Percentiles rank a stretch among this genome's conserved stretches.
Evolutionary conservation across 2,329 filamentous ascomycete species (phyloP).

Genomic region (Trichoderma simmonsii): DNA sequence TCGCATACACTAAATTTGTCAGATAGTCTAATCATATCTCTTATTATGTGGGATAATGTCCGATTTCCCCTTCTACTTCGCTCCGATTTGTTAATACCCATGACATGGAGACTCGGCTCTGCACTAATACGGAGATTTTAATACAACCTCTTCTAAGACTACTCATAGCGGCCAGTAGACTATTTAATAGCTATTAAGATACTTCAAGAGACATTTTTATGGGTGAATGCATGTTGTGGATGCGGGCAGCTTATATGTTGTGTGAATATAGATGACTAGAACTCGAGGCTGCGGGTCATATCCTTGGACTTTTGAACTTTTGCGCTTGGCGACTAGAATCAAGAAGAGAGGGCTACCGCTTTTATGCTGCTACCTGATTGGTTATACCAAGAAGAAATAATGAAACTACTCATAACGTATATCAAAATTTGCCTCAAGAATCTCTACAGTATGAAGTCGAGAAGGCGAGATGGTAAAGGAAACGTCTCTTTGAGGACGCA

Average conservation of each 20-base stretch:
- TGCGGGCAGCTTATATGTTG: no score
- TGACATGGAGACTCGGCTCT: background rate
- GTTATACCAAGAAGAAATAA: background rate
- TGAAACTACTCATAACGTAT: background rate
- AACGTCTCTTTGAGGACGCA: background rate
- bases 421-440: background rate
- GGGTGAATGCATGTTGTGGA: background rate
- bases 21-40: background rate
- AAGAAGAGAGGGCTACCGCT: background rate
- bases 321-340: no score
- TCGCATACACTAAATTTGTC: background rate
- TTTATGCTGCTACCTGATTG: background rate
- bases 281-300: no score
- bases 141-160: background rate
- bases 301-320: no score
- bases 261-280: no score
- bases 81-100: background rate
- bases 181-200: background rate
- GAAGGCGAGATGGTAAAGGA: background rate
- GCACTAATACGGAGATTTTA: background rate
- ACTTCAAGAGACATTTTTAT: background rate
- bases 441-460: background rate
- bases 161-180: background rate
- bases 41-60: background rate
- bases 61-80: background rate